Evolutionary conservation across 805 yeast genomes (phyloP), one percentile per base, ranked within the genome.

Genomic region (Ogataea haglerorum): DNA sequence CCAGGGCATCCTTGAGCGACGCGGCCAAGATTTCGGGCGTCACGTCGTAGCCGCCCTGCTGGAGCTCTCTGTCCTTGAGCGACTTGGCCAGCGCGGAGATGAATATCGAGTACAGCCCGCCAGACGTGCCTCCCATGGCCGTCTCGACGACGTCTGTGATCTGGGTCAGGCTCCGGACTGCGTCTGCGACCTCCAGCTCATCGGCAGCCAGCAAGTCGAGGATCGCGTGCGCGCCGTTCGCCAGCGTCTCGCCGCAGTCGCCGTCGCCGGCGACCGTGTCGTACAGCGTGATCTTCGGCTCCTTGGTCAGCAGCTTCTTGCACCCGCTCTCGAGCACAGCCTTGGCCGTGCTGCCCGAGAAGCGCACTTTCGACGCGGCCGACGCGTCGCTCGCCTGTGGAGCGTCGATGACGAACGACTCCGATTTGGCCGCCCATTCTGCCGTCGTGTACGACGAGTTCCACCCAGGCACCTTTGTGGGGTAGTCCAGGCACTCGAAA

Each of bases 61-160:
- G 22, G 12, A 43, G 22, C 48, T 80, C 63, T 8, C 75, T 73
- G 26, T 73, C 69, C 45, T 68, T 67, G 35, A 76, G 56, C 34
- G 70, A 54, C 43, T 72, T 67, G 1, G 86, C 83, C 45, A 90
- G 72, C 1, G 95, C 87, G 25, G 95, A 78, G 46, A 91, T 69
- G 64, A 71, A 86, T 41, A 90, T 91, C 3, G 95, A 85, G 62
- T 90, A 90, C 27, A 90, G 64, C 1, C 96, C 97, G 38, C 98
- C 98, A 1, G 95, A 85, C 0, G 98, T 91, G 36, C 98, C 98
- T 38, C 97, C 98, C 97, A 91, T 91, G n/a, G 78, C 79, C 17
- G 63, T 57, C 59, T 90, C 97, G 25, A 90, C 88, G 15, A 84
- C 62, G 41, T 88, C 95, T 3, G 96, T 85, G 35, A 90, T 73